Conservation (phyloP, 176 grass and related monocot species). For the Puccinellia tenuiflora region DNA sequence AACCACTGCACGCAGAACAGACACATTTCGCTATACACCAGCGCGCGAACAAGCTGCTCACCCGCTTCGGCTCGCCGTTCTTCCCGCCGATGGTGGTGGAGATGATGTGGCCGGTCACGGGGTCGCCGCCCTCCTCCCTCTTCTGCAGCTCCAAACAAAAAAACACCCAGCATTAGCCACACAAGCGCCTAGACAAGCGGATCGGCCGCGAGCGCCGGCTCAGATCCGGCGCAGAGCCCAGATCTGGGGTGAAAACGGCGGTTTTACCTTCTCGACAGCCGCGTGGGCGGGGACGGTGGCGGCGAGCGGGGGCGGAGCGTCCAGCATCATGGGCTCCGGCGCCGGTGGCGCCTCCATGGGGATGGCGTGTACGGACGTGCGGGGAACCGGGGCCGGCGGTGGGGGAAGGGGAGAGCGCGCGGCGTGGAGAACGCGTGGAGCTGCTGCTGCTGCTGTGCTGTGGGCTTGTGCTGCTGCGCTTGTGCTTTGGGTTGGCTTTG, state of each 20-base stretch:
- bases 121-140: slow-evolving; percentile 43
- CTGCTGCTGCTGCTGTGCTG: background rate
- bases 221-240: slow-evolving; percentile 8
- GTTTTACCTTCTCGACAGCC: slow-evolving; percentile 28
- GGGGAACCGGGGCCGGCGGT: background rate
- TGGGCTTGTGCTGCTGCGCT: background rate
- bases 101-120: slow-evolving; percentile 88
- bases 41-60: slow-evolving; percentile 14
- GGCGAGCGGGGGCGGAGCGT: background rate
- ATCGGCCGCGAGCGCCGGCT: no score
- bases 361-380: background rate
- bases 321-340: slow-evolving; percentile 47
- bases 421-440: background rate
- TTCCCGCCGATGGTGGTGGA: slow-evolving; percentile 98
- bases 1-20: background rate
- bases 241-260: background rate
- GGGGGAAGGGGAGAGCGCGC: background rate
- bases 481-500: background rate
- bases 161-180: slow-evolving; percentile 34
- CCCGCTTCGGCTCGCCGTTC: slow-evolving; percentile 97
- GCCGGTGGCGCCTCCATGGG: slow-evolving; percentile 42
- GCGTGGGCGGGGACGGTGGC: background rate
- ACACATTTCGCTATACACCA: slow-evolving; percentile 8
- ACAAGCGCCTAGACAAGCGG: background rate
- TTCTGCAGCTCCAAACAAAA: background rate